Percentiles rank a stretch among this genome's conserved stretches.
phyloP scores from a whole-genome alignment of 805 yeast species.

The Naumovozyma baii region DNA sequence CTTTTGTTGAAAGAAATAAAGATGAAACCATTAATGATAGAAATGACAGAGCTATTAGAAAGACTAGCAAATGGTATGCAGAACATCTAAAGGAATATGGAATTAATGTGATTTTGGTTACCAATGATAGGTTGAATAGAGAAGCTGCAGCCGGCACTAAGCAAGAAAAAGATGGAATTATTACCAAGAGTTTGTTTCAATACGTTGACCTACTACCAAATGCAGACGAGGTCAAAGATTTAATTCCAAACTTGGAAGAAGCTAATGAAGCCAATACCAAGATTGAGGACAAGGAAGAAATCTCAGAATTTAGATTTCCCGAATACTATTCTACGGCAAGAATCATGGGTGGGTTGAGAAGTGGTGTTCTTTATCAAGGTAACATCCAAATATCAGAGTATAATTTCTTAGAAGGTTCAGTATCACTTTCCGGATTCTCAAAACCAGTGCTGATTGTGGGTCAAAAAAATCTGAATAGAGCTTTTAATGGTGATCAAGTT shows the following conservation, averaged over 20 bases:
- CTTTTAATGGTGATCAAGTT: slow-evolving; percentile 86
- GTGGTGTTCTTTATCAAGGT: slow-evolving; percentile 84
- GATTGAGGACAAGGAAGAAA: slow-evolving; percentile 12
- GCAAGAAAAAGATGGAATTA: slow-evolving; percentile 36
- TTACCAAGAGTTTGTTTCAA: slow-evolving; percentile 50
- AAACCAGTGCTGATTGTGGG: slow-evolving; percentile 80
- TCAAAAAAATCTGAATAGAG: slow-evolving; percentile 74
- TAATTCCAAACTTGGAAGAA: slow-evolving; percentile 51
- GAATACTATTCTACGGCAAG: slow-evolving; percentile 75
- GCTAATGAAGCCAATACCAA: slow-evolving; percentile 15
- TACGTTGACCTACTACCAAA: slow-evolving; percentile 66
- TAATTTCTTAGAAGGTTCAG: slow-evolving; percentile 80
- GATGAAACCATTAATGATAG: slow-evolving; percentile 78
- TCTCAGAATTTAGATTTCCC: slow-evolving; percentile 53
- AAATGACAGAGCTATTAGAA: slow-evolving; percentile 84
- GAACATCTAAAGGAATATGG: slow-evolving; percentile 43
- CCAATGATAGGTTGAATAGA: slow-evolving; percentile 70
- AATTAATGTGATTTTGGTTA: slow-evolving; percentile 47
- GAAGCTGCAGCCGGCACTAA: slow-evolving; percentile 36
- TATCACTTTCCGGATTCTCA: slow-evolving; percentile 59
- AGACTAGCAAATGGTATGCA: slow-evolving; percentile 61
- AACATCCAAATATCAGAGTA: slow-evolving; percentile 69
- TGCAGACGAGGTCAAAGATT: slow-evolving; percentile 64
- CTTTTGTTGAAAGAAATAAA: slow-evolving; percentile 50
- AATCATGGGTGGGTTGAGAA: slow-evolving; percentile 81